phyloP scores from a whole-genome alignment of 2,329 filamentous ascomycete genomes.

The Keithomyces neogunnii region DNA sequence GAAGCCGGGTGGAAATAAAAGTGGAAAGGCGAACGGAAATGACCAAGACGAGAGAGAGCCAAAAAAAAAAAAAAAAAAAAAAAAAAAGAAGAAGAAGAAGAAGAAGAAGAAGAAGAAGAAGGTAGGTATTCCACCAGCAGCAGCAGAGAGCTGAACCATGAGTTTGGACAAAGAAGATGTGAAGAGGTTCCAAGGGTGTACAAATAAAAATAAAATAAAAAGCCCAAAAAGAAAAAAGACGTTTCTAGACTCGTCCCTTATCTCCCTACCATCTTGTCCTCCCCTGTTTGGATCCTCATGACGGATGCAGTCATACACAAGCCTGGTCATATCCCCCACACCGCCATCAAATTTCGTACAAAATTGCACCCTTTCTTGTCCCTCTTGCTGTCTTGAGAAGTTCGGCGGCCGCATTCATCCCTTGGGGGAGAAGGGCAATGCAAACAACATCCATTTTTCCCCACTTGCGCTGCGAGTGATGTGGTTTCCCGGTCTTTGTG shows the following conservation, averaged over 20 bases:
- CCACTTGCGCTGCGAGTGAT: conserved; percentile 6
- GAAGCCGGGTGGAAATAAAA: no score
- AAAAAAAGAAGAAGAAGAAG: neutral
- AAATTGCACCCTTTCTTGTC: neutral
- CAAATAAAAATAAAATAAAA: neutral
- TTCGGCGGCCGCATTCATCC: neutral
- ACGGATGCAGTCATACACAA: neutral
- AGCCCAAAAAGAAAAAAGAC: neutral
- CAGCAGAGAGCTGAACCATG: neutral
- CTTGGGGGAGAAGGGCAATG: conserved; percentile 1
- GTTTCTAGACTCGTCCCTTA: no score
- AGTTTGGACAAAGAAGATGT: neutral
- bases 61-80: conserved; percentile 7
- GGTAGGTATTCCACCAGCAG: neutral
- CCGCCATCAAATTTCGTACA: neutral
- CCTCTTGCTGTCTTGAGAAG: neutral
- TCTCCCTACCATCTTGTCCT: neutral
- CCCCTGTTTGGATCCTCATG: neutral
- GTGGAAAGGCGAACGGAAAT: no score
- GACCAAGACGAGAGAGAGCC: no score
- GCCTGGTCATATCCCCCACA: neutral
- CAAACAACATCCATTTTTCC: conserved; percentile 1
- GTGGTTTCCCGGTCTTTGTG: conserved; percentile 1
- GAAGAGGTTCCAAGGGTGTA: neutral
- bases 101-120: neutral